phyloP scores from a whole-genome alignment of 495 filamentous ascomycete species.

The Neurospora intermedia region DNA sequence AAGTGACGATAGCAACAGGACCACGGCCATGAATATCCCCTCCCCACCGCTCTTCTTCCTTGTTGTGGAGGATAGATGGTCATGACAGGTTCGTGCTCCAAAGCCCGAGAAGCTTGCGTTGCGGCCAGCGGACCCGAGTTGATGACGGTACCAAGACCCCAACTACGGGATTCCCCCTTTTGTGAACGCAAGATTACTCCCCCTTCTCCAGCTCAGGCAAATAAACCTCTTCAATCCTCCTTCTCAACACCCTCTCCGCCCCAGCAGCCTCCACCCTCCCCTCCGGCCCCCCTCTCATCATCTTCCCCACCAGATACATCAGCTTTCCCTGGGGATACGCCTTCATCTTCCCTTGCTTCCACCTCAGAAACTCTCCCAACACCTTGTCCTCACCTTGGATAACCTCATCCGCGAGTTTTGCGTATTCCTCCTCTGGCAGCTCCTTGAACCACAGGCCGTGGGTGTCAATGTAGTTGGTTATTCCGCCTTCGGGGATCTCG shows the following conservation, averaged over 20 bases:
- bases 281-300: slow-evolving; percentile 69
- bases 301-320: slow-evolving; percentile 80
- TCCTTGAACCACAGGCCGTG: slow-evolving; percentile 57
- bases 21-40: not conserved
- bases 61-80: not conserved
- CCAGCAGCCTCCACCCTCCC: slow-evolving; percentile 66
- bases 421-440: slow-evolving; percentile 49
- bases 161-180: not conserved
- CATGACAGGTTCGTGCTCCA: not conserved
- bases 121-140: not conserved
- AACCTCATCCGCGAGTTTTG: slow-evolving; percentile 39
- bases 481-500: slow-evolving; percentile 21
- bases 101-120: not conserved
- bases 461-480: slow-evolving; percentile 50
- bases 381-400: slow-evolving; percentile 46
- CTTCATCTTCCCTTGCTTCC: slow-evolving; percentile 34
- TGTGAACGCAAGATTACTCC: not conserved
- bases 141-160: not conserved
- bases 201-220: not conserved
- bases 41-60: not conserved
- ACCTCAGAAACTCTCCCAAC: slow-evolving; percentile 57
- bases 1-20: not conserved
- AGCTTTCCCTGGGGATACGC: slow-evolving; percentile 55
- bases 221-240: slow-evolving; percentile 16
- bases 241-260: slow-evolving; percentile 56